Base-by-base conservation (phyloP, 345 rosid genomes). In the Lepidium didymum region DNA sequence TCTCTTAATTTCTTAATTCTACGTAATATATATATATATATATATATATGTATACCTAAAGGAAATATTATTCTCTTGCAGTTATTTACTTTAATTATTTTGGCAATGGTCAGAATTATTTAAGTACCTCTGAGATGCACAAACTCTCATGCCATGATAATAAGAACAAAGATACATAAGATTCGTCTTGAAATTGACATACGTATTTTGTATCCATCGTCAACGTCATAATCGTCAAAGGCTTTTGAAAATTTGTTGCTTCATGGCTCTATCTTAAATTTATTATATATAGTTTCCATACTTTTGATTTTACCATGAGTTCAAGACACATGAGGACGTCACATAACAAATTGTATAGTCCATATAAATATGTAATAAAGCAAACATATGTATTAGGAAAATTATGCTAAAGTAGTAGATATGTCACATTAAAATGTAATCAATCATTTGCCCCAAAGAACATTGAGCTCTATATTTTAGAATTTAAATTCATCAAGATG, bases 131-230 rank as follows among this genome's bases (percentile, higher is more conserved):
- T 74, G 68, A 18, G 55, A 67, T 52, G 78, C 78, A 74, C 78
- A 74, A 74, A 68, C 78, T 74, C 74, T 74, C 78, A 74, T 74
- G 74, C 45, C 53, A 74, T 74, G 62, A 74, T 61, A 74, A 65
- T 53, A 65, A 40, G 55, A 34, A 68, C 57, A 68, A 59, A 74
- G 72, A 60, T 67, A 31, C 73, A 54, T 38, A 56, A 68, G 78
- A 74, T 74, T 68, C 78, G 58, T 67, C 78, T 74, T 55, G 78
- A 61, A 61, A 38, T 54, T 43, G 54, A 74, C 78, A 53, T 74
- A 74, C 78, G 51, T 53, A 47, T 44, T 68, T 74, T 74, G 78
- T 74, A 60, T 46, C 34, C 64, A 74, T 74, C 74, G 78, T 67
- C 64, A 61, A 74, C 56, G 73, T 74, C 78, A 67, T 74, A 60